Evolutionary conservation across 148 eudicot genomes (phyloP).

Genomic region (Chenopodium berlandieri): DNA sequence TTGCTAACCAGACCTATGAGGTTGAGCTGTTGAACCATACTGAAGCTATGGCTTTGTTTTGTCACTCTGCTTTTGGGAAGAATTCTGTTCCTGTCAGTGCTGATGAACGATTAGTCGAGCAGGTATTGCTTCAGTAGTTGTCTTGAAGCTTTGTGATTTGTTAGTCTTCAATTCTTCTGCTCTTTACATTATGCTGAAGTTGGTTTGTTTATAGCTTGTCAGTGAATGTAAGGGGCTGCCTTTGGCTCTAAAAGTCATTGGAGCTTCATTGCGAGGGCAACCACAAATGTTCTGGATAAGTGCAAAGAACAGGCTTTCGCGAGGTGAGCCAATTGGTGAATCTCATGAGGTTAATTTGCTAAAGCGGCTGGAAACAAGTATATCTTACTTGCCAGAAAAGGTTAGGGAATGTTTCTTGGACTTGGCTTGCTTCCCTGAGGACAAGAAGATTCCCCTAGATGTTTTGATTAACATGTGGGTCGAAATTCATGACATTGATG

Average conservation of each 20-base stretch:
- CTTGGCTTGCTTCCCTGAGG: constrained; percentile 80
- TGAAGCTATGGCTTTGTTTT: constrained; percentile 71
- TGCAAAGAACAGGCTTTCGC: constrained; percentile 62
- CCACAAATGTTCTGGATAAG: constrained; percentile 66
- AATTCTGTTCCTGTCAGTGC: constrained; percentile 44
- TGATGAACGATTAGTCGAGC: constrained; percentile 49
- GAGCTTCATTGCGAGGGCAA: constrained; percentile 73
- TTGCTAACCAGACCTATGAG: constrained; percentile 51
- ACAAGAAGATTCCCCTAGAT: constrained; percentile 69
- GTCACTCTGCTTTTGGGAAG: constrained; percentile 66
- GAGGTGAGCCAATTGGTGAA: constrained; percentile 68
- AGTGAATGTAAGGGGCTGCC: constrained; percentile 85
- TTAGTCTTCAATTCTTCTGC: background rate
- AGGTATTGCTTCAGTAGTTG: constrained; percentile 34
- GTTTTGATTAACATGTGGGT: constrained; percentile 77
- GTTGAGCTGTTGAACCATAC: constrained; percentile 57
- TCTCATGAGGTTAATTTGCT: constrained; percentile 73
- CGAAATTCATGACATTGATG: constrained; percentile 71
- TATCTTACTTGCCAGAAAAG: constrained; percentile 52
- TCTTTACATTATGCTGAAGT: constrained; percentile 17
- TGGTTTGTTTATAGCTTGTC: constrained; percentile 49
- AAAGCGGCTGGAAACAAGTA: constrained; percentile 66
- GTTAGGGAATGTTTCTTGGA: constrained; percentile 83
- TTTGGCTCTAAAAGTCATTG: constrained; percentile 80
- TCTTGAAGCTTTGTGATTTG: background rate